These are phyloP conservation scores for Macrophomina phaseolina DNA, from an alignment of 2,329 filamentous ascomycete species.

Conservation along the genomic window DNA sequence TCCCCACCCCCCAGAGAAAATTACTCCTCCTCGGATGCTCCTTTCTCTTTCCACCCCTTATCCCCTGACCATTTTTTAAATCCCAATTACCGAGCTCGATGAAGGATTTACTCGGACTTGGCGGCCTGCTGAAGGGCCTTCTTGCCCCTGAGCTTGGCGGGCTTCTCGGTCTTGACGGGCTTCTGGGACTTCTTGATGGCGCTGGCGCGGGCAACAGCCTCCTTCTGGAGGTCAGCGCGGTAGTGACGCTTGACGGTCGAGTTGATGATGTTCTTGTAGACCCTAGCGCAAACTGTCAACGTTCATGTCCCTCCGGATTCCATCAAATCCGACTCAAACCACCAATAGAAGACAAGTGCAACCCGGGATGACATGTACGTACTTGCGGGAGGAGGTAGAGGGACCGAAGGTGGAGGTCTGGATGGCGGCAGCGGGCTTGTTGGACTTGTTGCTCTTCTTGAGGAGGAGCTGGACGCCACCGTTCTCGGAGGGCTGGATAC, in stretches of 20 bases:
- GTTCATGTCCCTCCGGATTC: not conserved
- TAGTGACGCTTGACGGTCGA: conserved; percentile 83
- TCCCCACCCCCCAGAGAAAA: conserved; percentile 13
- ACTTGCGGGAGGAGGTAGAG: conserved; percentile 81
- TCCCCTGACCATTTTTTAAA: conserved; percentile 16
- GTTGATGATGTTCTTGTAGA: conserved; percentile 87
- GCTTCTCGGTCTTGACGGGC: conserved; percentile 75
- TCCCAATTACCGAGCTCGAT: not conserved
- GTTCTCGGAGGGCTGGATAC: conserved; percentile 76
- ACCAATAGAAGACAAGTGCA: no score
- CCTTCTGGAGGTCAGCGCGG: conserved; percentile 61
- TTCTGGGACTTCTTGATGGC: conserved; percentile 82
- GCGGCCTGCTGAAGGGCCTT: conserved; percentile 63
- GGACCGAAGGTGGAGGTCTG: conserved; percentile 72
- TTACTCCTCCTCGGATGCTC: conserved; percentile 14
- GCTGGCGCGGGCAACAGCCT: conserved; percentile 83
- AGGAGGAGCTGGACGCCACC: conserved; percentile 79
- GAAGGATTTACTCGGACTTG: conserved; percentile 50
- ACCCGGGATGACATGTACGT: conserved; percentile 49
- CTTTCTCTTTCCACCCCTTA: conserved; percentile 9
- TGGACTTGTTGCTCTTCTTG: conserved; percentile 77
- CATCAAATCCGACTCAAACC: not conserved
- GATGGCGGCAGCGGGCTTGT: conserved; percentile 74
- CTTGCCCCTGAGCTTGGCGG: conserved; percentile 76
- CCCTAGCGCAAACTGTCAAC: conserved; percentile 57